These are phyloP conservation scores for Zygoascus meyerae DNA, from an alignment of 1,139 yeast species.

Conservation along the genomic window DNA sequence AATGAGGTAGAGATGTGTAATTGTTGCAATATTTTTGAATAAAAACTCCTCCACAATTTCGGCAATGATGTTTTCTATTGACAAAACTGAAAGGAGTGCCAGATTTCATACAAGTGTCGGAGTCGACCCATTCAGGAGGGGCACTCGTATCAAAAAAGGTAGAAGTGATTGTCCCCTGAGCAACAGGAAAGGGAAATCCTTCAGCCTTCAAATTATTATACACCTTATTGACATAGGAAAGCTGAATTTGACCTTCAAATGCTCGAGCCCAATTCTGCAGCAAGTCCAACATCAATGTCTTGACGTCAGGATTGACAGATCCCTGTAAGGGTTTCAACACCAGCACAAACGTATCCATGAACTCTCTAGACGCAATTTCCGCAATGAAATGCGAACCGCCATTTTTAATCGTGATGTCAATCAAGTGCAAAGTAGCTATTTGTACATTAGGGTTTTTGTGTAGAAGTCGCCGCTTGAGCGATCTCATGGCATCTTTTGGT, in stretches of 20 bases:
- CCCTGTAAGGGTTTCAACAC: constrained; percentile 30
- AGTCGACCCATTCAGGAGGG: constrained; percentile 98
- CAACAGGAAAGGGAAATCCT: constrained; percentile 59
- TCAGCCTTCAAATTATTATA: constrained; percentile 53
- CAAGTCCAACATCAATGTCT: constrained; percentile 52
- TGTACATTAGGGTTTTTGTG: constrained; percentile 70
- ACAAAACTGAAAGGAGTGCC: constrained; percentile 72
- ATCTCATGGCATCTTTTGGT: constrained; percentile 79
- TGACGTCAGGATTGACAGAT: constrained; percentile 50
- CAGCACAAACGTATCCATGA: constrained; percentile 55
- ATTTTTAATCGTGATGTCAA: constrained; percentile 86
- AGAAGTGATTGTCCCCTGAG: constrained; percentile 35
- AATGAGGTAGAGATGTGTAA: constrained; percentile 62
- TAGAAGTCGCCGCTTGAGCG: constrained; percentile 67
- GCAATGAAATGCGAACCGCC: constrained; percentile 81
- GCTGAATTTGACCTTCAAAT: constrained; percentile 63
- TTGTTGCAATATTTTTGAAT: constrained; percentile 79
- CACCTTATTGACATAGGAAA: constrained; percentile 57
- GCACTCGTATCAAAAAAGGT: constrained; percentile 78
- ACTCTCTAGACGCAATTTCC: constrained; percentile 80
- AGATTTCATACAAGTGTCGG: constrained; percentile 93
- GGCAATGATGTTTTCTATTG: constrained; percentile 91
- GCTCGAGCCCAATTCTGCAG: constrained; percentile 75
- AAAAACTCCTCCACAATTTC: constrained; percentile 95
- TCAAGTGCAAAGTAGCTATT: constrained; percentile 64